Conservation (phyloP, 2,329 filamentous ascomycete genomes). For the Hymenoscyphus linearis region DNA sequence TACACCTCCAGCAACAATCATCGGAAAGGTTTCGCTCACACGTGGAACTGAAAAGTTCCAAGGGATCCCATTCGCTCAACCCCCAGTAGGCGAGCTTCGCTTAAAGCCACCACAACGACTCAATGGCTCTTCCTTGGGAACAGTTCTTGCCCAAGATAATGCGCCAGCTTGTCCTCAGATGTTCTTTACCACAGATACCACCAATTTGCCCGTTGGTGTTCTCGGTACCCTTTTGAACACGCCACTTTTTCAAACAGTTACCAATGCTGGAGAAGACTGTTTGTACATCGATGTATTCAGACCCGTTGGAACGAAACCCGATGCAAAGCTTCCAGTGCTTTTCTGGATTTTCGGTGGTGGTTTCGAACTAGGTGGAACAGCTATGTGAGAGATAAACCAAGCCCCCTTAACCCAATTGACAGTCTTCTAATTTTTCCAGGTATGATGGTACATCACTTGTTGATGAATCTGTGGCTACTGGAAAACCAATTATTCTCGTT, state of each 20-base stretch:
- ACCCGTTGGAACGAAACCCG: slow-evolving; percentile 48
- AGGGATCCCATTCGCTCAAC: slow-evolving; percentile 70
- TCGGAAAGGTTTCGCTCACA: slow-evolving; percentile 7
- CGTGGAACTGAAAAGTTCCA: slow-evolving; percentile 8
- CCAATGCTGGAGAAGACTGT: slow-evolving; percentile 58
- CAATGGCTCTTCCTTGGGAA: slow-evolving; percentile 48
- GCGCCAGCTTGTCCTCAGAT: slow-evolving; percentile 69
- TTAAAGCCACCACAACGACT: slow-evolving; percentile 63
- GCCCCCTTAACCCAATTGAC: no score
- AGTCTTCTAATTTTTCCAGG: no score
- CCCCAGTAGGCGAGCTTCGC: slow-evolving; percentile 60
- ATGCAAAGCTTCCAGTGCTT: slow-evolving; percentile 57
- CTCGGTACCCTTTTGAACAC: slow-evolving; percentile 47
- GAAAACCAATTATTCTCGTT: slow-evolving; percentile 68
- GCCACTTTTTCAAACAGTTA: slow-evolving; percentile 51
- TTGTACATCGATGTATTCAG: slow-evolving; percentile 56
- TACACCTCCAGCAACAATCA: slow-evolving; percentile 13
- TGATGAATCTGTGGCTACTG: slow-evolving; percentile 38
- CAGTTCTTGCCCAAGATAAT: slow-evolving; percentile 51
- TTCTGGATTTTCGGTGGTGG: slow-evolving; percentile 70
- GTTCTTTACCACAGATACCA: slow-evolving; percentile 46
- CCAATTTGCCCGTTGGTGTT: slow-evolving; percentile 37
- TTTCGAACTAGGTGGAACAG: slow-evolving; percentile 49
- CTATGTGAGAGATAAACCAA: slow-evolving; percentile 27
- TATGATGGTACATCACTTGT: slow-evolving; percentile 49